phyloP scores from a whole-genome alignment of 169 alveolate genomes.

The Cyclospora cayetanensis region DNA sequence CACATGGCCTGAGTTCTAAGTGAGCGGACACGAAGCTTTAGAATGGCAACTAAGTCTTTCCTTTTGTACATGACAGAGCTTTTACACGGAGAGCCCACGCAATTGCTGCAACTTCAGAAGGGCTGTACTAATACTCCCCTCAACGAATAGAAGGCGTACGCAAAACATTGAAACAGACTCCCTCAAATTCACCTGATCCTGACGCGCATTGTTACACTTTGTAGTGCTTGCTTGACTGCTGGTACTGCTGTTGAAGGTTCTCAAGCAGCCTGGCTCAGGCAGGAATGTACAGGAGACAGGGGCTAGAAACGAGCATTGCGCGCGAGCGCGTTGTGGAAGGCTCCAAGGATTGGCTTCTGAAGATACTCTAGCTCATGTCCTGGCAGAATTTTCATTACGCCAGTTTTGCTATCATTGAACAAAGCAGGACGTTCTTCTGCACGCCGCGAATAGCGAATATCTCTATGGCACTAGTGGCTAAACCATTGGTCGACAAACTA shows the following conservation, averaged over 20 bases:
- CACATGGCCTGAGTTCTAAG: slow-evolving; percentile 30
- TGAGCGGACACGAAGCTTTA: neutral
- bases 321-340: slow-evolving; percentile 27
- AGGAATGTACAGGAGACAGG: slow-evolving; percentile 38
- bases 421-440: too few relatives aligned
- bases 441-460: too few relatives aligned
- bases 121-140: neutral
- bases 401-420: neutral
- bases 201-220: neutral
- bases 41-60: neutral
- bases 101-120: neutral
- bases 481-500: too few relatives aligned
- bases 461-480: too few relatives aligned
- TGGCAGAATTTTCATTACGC: neutral
- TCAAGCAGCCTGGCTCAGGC: slow-evolving; percentile 27
- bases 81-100: too few relatives aligned
- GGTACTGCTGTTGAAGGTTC: slow-evolving; percentile 19
- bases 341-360: slow-evolving; percentile 47
- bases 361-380: neutral
- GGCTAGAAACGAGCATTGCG: slow-evolving; percentile 23
- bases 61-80: too few relatives aligned
- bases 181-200: neutral
- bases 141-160: neutral
- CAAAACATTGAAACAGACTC: neutral
- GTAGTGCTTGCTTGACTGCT: neutral